phyloP scores from a whole-genome alignment of 495 filamentous ascomycete species.

The Xylaria sp. region DNA sequence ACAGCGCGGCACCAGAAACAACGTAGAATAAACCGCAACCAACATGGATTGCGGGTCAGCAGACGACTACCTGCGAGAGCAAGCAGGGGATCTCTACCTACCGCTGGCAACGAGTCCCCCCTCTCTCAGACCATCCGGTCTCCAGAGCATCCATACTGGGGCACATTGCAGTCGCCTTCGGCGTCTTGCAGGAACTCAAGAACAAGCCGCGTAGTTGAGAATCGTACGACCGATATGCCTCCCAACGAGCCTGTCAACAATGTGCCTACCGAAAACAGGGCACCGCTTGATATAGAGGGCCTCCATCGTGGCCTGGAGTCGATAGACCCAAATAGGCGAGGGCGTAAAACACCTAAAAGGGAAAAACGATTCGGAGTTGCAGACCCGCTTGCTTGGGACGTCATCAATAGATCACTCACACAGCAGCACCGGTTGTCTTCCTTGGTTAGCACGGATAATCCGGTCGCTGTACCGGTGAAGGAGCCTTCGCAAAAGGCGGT shows the following conservation, averaged over 20 bases:
- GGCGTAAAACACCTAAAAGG: constrained; percentile 5
- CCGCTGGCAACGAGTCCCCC: constrained; percentile 22
- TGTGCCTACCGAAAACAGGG: neutral
- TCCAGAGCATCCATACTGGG: constrained; percentile 40
- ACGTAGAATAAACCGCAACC: constrained; percentile 40
- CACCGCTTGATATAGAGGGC: neutral
- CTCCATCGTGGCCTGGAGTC: neutral
- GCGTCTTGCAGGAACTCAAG: constrained; percentile 13
- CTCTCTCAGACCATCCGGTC: constrained; percentile 30
- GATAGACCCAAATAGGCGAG: neutral
- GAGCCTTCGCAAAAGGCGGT: constrained; percentile 2
- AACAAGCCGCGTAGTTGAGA: neutral
- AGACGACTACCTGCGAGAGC: constrained; percentile 36
- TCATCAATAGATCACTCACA: constrained; percentile 45
- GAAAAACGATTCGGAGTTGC: constrained; percentile 40
- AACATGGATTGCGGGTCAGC: constrained; percentile 40
- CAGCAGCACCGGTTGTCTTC: constrained; percentile 47
- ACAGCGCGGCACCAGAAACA: constrained; percentile 32
- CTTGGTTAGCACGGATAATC: constrained; percentile 35
- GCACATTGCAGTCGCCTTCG: constrained; percentile 34
- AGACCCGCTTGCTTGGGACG: constrained; percentile 44
- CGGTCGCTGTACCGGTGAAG: constrained; percentile 1
- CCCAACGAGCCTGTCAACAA: neutral
- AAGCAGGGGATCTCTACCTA: constrained; percentile 26
- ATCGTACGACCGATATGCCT: neutral